Evolutionary conservation across 768 basidiomycete genomes (phyloP).

Genomic region (Pholiota conissans): DNA sequence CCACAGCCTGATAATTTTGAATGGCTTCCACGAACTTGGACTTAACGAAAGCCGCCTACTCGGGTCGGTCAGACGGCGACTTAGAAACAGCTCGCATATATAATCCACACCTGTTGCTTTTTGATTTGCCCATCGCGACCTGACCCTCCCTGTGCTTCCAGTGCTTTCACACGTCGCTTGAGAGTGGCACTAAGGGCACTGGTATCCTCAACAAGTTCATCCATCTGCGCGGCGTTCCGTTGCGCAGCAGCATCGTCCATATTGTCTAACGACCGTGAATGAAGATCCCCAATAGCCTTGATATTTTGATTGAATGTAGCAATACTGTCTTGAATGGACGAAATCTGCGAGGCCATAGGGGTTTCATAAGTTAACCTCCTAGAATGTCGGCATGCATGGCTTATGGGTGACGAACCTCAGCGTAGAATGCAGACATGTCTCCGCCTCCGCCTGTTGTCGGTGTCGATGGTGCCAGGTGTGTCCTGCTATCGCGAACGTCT

Average conservation of each 20-base stretch:
- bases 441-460: slow-evolving; percentile 32
- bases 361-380: background rate
- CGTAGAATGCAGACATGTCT: slow-evolving; percentile 75
- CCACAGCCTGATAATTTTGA: slow-evolving; percentile 82
- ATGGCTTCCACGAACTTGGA: slow-evolving; percentile 84
- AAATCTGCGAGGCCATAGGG: slow-evolving; percentile 47
- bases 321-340: slow-evolving; percentile 71
- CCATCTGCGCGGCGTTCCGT: slow-evolving; percentile 60
- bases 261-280: slow-evolving; percentile 74
- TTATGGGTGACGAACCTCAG: slow-evolving; percentile 48
- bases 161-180: slow-evolving; percentile 70
- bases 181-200: slow-evolving; percentile 66
- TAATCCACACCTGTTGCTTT: slow-evolving; percentile 64
- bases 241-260: slow-evolving; percentile 69
- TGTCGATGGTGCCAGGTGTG: slow-evolving; percentile 38
- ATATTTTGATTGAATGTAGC: slow-evolving; percentile 71
- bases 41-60: slow-evolving; percentile 61
- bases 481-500: slow-evolving; percentile 59
- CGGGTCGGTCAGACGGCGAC: slow-evolving; percentile 2
- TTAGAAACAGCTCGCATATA: background rate
- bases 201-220: slow-evolving; percentile 71
- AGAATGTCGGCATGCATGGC: background rate
- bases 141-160: slow-evolving; percentile 67
- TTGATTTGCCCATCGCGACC: slow-evolving; percentile 73
- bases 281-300: slow-evolving; percentile 65